Base-by-base conservation (phyloP, 495 filamentous ascomycete species). In the Chaetomium fimeti region DNA sequence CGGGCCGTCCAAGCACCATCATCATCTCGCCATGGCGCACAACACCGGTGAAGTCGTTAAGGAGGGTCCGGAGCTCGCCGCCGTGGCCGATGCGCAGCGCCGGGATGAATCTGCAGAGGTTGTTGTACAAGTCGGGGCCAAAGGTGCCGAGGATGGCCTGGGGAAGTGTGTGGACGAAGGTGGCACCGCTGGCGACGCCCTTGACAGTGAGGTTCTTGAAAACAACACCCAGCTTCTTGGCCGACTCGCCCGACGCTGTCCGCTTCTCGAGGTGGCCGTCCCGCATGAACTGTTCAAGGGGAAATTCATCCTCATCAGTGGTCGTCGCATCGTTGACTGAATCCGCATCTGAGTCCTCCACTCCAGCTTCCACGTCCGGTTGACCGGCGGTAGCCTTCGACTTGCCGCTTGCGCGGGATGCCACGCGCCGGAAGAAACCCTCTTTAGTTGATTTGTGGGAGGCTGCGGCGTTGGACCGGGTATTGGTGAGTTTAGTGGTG, bases 191-290 rank as follows among this genome's bases (percentile, higher is more conserved):
- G 60, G 86, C 83, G 11, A 88, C 77, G 45, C 90, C 91, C 74
- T 89, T 87, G 42, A 93, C 91, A 0, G 84, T 90, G 42, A 93
- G 78, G 70, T 90, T 81, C 77, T 89, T 90, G 76, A 91, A 96
- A 2, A 92, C 81, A 1, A 97, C 89, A 4, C 92, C 92, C 24
- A 96, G 84, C 68, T 89, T 91, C 78, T 95, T 96, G 45, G 87
- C 84, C 0, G 90, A 91, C 32, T 82, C 83, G 7, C 85, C 73
- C 2, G 68, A 85, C 15, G 87, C 87, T 3, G 84, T 85, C 18
- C 90, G 84, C 69, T 89, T 91, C 76, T 93, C 91, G 63, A 95
- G 87, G 65, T 90, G 89, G 18, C 91, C 91, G 51, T 91, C 88
- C 12, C 86, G 82, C 74, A 95, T 83, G 72, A 95, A 95, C 48